A percentile compares a stretch with the other conserved stretches of the same genome.
Evolutionary conservation across 371 early-diverging fungal genomes (phyloP).

Genomic region (Haplosporangium sp.): DNA sequence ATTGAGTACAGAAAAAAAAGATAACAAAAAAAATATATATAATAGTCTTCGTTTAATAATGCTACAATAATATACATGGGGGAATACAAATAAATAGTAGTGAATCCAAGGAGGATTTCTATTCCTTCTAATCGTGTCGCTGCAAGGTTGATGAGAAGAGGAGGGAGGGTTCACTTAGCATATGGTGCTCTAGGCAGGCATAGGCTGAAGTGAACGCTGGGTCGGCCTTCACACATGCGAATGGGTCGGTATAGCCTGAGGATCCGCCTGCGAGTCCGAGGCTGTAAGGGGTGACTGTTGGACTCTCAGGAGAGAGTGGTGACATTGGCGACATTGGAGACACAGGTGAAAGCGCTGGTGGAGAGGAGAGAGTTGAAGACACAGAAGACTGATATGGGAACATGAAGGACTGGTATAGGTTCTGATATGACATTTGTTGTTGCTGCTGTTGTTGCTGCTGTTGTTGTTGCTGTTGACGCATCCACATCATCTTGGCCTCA

Average conservation of each 20-base stretch:
- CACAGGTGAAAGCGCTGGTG: constrained; percentile 17
- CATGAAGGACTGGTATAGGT: constrained; percentile 12
- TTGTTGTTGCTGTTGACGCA: constrained; percentile 28
- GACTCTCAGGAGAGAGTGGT: constrained; percentile 30
- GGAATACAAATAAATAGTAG: neutral
- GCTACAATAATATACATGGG: neutral
- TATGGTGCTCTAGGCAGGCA: constrained; percentile 20
- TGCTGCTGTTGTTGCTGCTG: constrained; percentile 17
- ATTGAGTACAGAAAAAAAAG: neutral
- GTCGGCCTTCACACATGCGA: constrained; percentile 18
- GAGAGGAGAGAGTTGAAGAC: constrained; percentile 22
- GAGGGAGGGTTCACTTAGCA: constrained; percentile 18
- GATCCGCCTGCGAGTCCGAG: constrained; percentile 11
- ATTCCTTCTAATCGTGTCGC: neutral
- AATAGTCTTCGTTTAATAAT: neutral
- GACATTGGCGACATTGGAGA: constrained; percentile 34
- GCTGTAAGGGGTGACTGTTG: constrained; percentile 18
- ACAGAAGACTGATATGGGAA: constrained; percentile 19
- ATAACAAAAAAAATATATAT: neutral
- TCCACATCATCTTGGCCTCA: constrained; percentile 37
- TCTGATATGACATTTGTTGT: constrained; percentile 7
- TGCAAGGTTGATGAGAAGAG: constrained; percentile 8
- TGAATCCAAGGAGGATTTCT: neutral
- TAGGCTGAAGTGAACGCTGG: constrained; percentile 15
- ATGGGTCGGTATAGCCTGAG: constrained; percentile 8